Conservation (phyloP, 768 basidiomycete species). For the Lactarius indigo region DNA sequence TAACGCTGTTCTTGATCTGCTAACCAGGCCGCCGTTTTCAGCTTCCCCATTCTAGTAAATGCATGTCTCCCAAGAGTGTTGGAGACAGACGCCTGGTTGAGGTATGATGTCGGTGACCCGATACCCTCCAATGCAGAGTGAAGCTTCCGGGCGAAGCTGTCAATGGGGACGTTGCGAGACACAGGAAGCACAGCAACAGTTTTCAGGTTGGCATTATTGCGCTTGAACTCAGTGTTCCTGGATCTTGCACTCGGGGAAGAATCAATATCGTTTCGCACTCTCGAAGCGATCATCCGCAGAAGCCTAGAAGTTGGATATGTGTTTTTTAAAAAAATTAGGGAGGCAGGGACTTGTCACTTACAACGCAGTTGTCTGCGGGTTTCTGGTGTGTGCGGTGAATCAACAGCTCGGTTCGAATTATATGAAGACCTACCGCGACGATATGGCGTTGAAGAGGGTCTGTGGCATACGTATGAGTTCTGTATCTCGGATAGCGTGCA, state of each 20-base stretch:
- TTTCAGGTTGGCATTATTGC: constrained; percentile 85
- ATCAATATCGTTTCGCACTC: constrained; percentile 82
- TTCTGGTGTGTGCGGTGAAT: constrained; percentile 41
- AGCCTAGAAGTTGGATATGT: constrained; percentile 42
- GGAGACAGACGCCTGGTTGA: constrained; percentile 92
- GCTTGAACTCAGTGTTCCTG: constrained; percentile 57
- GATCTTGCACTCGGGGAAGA: constrained; percentile 50
- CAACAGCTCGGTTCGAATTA: constrained; percentile 10
- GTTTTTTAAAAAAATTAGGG: neutral
- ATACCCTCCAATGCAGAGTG: constrained; percentile 86
- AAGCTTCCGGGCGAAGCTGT: constrained; percentile 85
- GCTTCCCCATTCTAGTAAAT: constrained; percentile 94
- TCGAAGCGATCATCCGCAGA: constrained; percentile 85
- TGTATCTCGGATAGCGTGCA: constrained; percentile 97
- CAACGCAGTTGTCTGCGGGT: constrained; percentile 84
- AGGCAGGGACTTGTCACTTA: constrained; percentile 35
- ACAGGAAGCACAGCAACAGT: constrained; percentile 91
- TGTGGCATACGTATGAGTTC: constrained; percentile 96
- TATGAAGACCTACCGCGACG: constrained; percentile 54
- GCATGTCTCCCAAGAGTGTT: constrained; percentile 91
- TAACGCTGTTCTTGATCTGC: constrained; percentile 95
- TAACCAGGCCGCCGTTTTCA: constrained; percentile 92
- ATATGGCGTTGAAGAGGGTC: constrained; percentile 97
- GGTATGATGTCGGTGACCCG: constrained; percentile 88
- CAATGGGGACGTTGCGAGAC: constrained; percentile 83